phyloP scores from a whole-genome alignment of 2,329 filamentous ascomycete genomes.

The Phialocephala subalpina region DNA sequence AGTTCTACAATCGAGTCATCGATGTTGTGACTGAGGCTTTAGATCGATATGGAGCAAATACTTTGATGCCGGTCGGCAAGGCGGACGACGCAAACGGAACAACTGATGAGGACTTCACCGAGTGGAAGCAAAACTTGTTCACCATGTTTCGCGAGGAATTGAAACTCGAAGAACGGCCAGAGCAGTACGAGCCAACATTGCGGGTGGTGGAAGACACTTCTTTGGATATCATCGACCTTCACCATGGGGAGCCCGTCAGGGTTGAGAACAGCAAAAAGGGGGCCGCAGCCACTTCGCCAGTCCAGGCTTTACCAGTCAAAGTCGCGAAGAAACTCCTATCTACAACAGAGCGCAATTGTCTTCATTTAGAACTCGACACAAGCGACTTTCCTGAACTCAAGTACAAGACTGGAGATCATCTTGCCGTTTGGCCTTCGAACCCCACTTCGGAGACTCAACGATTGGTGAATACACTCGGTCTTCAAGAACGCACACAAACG shows the following conservation, averaged over 20 bases:
- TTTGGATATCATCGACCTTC: slow-evolving; percentile 31
- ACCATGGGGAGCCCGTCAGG: slow-evolving; percentile 28
- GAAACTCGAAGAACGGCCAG: slow-evolving; percentile 17
- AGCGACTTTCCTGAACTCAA: slow-evolving; percentile 31
- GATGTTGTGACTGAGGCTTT: slow-evolving; percentile 29
- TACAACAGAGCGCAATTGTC: slow-evolving; percentile 31
- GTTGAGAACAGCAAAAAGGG: slow-evolving; percentile 11
- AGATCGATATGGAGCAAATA: slow-evolving; percentile 24
- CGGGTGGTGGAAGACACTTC: slow-evolving; percentile 27
- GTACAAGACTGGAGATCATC: slow-evolving; percentile 39
- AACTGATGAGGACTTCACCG: slow-evolving; percentile 37
- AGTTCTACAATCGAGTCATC: slow-evolving; percentile 34
- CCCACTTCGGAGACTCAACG: slow-evolving; percentile 29
- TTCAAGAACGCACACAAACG: slow-evolving; percentile 13
- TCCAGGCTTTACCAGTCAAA: slow-evolving; percentile 25
- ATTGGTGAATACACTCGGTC: slow-evolving; percentile 25
- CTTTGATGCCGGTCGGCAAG: slow-evolving; percentile 27
- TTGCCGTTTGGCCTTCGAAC: slow-evolving; percentile 37
- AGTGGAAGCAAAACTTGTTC: slow-evolving; percentile 34
- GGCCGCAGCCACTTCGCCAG: slow-evolving; percentile 16
- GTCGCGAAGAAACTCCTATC: slow-evolving; percentile 23
- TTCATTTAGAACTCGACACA: slow-evolving; percentile 37
- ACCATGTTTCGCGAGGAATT: slow-evolving; percentile 16
- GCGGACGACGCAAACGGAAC: slow-evolving; percentile 33
- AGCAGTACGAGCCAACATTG: slow-evolving; percentile 27